Conservation (phyloP, 2,329 filamentous ascomycete genomes). For the Pseudogymnoascus sp. region DNA sequence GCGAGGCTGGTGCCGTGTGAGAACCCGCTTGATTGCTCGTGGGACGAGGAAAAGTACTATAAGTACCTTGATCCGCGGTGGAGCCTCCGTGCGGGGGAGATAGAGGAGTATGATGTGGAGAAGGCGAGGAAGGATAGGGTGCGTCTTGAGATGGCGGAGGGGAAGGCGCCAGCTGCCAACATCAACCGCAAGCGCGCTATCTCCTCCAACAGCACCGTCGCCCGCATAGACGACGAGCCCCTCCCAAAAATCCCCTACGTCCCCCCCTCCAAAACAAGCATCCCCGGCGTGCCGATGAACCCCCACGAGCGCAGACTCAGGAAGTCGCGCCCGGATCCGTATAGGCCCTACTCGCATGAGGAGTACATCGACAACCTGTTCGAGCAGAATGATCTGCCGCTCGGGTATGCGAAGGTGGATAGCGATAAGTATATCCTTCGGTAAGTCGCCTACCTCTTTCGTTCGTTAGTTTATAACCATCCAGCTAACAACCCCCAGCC, state of each 20-base stretch:
- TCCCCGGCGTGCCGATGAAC: background rate
- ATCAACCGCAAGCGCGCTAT: background rate
- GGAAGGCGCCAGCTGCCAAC: conserved; percentile 23
- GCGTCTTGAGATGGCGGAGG: conserved; percentile 27
- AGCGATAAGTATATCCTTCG: conserved; percentile 51
- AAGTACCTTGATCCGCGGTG: conserved; percentile 30
- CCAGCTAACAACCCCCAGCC: conserved; percentile 36
- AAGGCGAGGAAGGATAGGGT: conserved; percentile 31
- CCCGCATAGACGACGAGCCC: background rate
- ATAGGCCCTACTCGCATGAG: conserved; percentile 36
- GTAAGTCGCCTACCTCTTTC: conserved; percentile 32
- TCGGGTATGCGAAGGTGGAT: conserved; percentile 41
- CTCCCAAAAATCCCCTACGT: conserved; percentile 8
- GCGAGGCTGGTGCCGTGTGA: conserved; percentile 41
- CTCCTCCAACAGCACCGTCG: background rate
- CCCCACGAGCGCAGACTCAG: background rate
- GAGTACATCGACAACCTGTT: conserved; percentile 43
- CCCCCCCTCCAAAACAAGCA: background rate
- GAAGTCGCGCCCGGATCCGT: background rate
- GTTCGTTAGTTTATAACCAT: too few species aligned
- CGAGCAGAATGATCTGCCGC: conserved; percentile 36
- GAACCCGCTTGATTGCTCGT: conserved; percentile 18
- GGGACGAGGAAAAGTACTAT: conserved; percentile 25
- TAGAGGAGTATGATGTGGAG: conserved; percentile 34
- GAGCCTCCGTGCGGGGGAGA: conserved; percentile 34